phyloP scores from a whole-genome alignment of 208 protist genomes.

The Lotmaria passim region DNA sequence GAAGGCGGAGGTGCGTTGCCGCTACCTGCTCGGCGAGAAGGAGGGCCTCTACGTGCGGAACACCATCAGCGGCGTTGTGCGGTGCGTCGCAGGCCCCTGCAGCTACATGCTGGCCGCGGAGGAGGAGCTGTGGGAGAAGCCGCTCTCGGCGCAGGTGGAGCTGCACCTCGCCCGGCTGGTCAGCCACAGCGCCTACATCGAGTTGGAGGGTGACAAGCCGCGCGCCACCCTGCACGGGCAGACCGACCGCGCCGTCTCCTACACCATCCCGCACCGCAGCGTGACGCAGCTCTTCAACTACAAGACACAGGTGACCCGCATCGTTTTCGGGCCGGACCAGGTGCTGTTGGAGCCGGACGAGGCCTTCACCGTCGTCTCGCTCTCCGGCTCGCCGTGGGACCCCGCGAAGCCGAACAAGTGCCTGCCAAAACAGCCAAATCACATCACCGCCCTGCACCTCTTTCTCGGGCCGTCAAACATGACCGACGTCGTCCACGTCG shows the following conservation, averaged over 20 bases:
- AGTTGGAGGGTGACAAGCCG: slow-evolving; percentile 12
- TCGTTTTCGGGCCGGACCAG: slow-evolving; percentile 81
- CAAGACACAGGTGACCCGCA: slow-evolving; percentile 81
- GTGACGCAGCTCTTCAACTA: slow-evolving; percentile 97
- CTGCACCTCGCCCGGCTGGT: slow-evolving; percentile 37
- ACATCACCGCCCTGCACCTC: slow-evolving; percentile 81
- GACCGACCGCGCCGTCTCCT: slow-evolving; percentile 85
- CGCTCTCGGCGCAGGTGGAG: slow-evolving; percentile 61
- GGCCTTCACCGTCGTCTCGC: slow-evolving; percentile 80
- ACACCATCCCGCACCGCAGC: slow-evolving; percentile 92
- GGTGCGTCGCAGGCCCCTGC: slow-evolving; percentile 68
- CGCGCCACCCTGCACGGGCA: slow-evolving; percentile 28
- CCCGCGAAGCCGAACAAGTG: slow-evolving; percentile 79
- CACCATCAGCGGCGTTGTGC: slow-evolving; percentile 65
- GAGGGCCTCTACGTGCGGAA: slow-evolving; percentile 89
- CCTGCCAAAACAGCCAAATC: slow-evolving; percentile 68
- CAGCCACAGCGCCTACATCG: slow-evolving; percentile 57
- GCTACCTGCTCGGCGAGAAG: slow-evolving; percentile 63
- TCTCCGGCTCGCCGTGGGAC: slow-evolving; percentile 90
- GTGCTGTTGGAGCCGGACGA: slow-evolving; percentile 86
- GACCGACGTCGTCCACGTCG: slow-evolving; percentile 93
- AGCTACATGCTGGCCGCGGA: slow-evolving; percentile 77
- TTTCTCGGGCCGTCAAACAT: slow-evolving; percentile 95
- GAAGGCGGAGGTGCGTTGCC: slow-evolving; percentile 45
- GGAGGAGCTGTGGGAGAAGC: slow-evolving; percentile 89